These are phyloP conservation scores for Daucus carota DNA, from an alignment of 129 eudicot genomes.

Conservation along the genomic window DH1_v3.0 NC_030382.2:39530001-39530500, in stretches of 20 bases:
- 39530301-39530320: background rate
- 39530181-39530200: conserved; percentile 77
- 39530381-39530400: conserved; percentile 26
- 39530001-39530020: background rate
- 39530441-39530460: background rate
- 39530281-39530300: conserved; percentile 8
- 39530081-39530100: too few species aligned
- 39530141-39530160: background rate
- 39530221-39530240: conserved; percentile 79
- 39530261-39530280: conserved; percentile 72
- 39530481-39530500: background rate
- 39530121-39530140: background rate
- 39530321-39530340: conserved; percentile 20
- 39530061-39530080: background rate
- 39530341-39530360: conserved; percentile 63
- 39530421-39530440: background rate
- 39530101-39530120: background rate
- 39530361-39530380: conserved; percentile 59
- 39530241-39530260: conserved; percentile 75
- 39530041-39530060: too few species aligned
- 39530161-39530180: conserved; percentile 40
- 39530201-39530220: conserved; percentile 83
- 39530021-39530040: background rate
- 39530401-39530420: background rate
- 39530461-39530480: background rate